Conservation (phyloP, 306 rosid genomes). For the Cicer arietinum region DNA sequence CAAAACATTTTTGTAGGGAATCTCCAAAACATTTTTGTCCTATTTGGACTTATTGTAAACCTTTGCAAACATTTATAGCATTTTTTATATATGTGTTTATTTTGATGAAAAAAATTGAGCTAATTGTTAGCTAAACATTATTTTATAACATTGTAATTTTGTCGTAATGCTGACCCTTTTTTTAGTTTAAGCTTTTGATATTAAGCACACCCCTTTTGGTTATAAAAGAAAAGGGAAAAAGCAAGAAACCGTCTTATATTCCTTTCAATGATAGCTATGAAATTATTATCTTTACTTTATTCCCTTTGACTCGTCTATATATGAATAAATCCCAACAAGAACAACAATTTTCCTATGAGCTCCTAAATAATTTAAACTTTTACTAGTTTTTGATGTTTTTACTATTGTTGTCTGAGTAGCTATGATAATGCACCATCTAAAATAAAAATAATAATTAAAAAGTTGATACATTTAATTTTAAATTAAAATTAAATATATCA, state of each 20-base stretch:
- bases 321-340: constrained; percentile 41
- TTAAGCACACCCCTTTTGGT: constrained; percentile 38
- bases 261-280: constrained; percentile 45
- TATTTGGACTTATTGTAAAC: constrained; percentile 1
- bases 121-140: constrained; percentile 16
- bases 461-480: too few relatives aligned
- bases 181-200: constrained; percentile 29
- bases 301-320: constrained; percentile 48
- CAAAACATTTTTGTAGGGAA: not conserved
- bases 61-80: not conserved
- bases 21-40: not conserved
- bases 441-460: too few relatives aligned
- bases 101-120: not conserved
- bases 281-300: constrained; percentile 40
- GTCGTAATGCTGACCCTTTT: constrained; percentile 12
- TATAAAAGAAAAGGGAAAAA: constrained; percentile 43
- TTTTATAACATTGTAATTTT: constrained; percentile 33
- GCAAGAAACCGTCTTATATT: constrained; percentile 36
- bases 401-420: constrained; percentile 3
- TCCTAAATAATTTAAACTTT: constrained; percentile 35
- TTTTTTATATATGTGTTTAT: not conserved
- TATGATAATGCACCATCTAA: too few relatives aligned
- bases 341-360: constrained; percentile 39
- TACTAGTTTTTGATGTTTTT: constrained; percentile 35
- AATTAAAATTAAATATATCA: too few relatives aligned